Conservation (phyloP, 441 rosid genomes). For the Gossypium schwendimanii region DNA sequence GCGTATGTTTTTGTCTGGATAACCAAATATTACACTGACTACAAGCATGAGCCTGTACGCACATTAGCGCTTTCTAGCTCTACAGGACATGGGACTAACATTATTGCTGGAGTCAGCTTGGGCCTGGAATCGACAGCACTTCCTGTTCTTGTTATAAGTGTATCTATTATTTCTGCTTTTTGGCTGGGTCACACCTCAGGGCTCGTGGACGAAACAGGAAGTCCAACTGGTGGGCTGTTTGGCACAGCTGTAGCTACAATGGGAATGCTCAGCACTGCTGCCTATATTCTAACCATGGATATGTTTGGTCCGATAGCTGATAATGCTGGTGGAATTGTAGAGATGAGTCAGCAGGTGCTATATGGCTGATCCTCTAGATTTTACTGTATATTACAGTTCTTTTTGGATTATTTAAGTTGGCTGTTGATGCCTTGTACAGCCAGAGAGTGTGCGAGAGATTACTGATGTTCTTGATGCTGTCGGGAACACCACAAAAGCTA, state of each 20-base stretch:
- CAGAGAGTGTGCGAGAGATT: slow-evolving; percentile 94
- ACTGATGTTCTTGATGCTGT: slow-evolving; percentile 97
- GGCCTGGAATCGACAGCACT: slow-evolving; percentile 97
- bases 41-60: slow-evolving; percentile 94
- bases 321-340: slow-evolving; percentile 99
- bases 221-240: slow-evolving; percentile 86
- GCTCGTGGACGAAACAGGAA: slow-evolving; percentile 77
- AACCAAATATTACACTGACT: slow-evolving; percentile 93
- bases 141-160: slow-evolving; percentile 89
- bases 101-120: slow-evolving; percentile 96
- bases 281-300: slow-evolving; percentile 98
- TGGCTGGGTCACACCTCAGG: slow-evolving; percentile 96
- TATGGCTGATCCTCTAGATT: slow-evolving; percentile 12
- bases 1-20: slow-evolving; percentile 90
- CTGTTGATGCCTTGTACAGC: slow-evolving; percentile 41
- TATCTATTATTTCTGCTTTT: slow-evolving; percentile 70
- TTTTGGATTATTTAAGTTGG: slow-evolving; percentile 5
- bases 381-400: background rate
- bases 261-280: slow-evolving; percentile 99
- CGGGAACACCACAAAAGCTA: slow-evolving; percentile 96
- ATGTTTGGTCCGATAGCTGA: slow-evolving; percentile 99
- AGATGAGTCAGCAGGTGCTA: slow-evolving; percentile 97
- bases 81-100: slow-evolving; percentile 97
- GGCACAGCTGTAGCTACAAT: slow-evolving; percentile 99
- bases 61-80: slow-evolving; percentile 89